Evolutionary conservation across 1,284 basidiomycete species (phyloP).

Genomic region (Tilletia walkeri): DNA sequence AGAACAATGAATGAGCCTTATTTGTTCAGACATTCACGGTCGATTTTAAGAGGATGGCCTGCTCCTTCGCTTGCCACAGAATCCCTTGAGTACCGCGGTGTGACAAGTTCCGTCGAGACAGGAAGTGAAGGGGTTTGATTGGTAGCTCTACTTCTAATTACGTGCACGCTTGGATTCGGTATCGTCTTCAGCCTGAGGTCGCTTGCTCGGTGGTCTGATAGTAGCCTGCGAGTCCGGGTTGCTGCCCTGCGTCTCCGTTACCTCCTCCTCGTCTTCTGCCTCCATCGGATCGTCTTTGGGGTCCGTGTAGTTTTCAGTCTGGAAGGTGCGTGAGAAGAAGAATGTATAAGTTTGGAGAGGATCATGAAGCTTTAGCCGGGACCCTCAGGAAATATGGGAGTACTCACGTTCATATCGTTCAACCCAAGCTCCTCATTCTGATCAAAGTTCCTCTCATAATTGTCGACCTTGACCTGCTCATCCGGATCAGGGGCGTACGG

Average conservation of each 20-base stretch:
- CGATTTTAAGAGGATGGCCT: too few species aligned
- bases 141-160: not conserved
- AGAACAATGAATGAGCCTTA: too few species aligned
- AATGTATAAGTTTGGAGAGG: not conserved
- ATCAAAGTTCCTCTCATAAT: slow-evolving; percentile 79
- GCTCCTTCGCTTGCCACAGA: too few species aligned
- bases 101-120: too few species aligned
- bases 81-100: too few species aligned
- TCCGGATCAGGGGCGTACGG: slow-evolving; percentile 65
- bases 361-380: not conserved
- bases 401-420: slow-evolving; percentile 91
- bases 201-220: slow-evolving; percentile 11
- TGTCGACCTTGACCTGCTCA: slow-evolving; percentile 62
- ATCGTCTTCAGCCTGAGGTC: not conserved
- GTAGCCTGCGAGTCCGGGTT: slow-evolving; percentile 5
- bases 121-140: too few species aligned
- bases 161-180: slow-evolving; percentile 2
- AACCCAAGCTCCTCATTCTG: slow-evolving; percentile 95
- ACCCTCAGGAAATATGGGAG: too few species aligned
- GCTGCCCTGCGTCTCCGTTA: not conserved
- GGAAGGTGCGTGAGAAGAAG: not conserved
- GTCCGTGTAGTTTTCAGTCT: slow-evolving; percentile 17
- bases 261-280: not conserved
- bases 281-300: slow-evolving; percentile 9
- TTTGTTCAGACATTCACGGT: too few species aligned